Conservation (phyloP, 2,329 filamentous ascomycete species). For the Didymella segeticola region DNA sequence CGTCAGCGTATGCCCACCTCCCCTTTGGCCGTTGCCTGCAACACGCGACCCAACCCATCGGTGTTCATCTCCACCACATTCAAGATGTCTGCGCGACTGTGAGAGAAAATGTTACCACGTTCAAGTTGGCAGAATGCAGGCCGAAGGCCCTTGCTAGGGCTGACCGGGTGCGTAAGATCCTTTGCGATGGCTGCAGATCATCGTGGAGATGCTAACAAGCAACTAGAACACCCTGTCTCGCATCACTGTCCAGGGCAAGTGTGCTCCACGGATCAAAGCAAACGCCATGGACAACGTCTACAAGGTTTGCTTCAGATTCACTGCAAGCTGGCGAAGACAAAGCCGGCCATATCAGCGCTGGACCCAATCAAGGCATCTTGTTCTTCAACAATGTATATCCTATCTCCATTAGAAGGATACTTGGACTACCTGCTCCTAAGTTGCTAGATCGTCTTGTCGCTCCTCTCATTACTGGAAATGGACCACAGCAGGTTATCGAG, state of each 20-base stretch:
- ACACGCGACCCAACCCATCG: background rate
- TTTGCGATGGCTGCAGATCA: constrained; percentile 32
- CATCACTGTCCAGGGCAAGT: constrained; percentile 4
- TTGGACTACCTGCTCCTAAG: constrained; percentile 61
- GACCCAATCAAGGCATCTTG: constrained; percentile 78
- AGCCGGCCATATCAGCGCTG: constrained; percentile 81
- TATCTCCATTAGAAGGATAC: constrained; percentile 71
- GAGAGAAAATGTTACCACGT: constrained; percentile 26
- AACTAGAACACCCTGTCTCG: constrained; percentile 21
- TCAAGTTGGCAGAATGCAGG: constrained; percentile 29
- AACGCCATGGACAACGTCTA: constrained; percentile 15
- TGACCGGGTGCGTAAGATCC: constrained; percentile 33
- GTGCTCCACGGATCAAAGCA: background rate
- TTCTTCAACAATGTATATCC: constrained; percentile 95
- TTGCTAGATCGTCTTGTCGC: constrained; percentile 61
- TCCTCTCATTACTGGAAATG: constrained; percentile 59
- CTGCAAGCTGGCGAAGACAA: constrained; percentile 66
- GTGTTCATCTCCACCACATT: background rate
- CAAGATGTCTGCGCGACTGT: constrained; percentile 19
- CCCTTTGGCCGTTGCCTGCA: constrained; percentile 11
- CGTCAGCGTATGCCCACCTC: constrained; percentile 6
- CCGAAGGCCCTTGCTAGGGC: constrained; percentile 23
- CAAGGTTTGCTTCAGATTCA: constrained; percentile 35
- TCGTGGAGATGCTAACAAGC: constrained; percentile 26
- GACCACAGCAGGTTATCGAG: constrained; percentile 60